Percentiles rank a stretch among this genome's conserved stretches.
Conservation (phyloP, 2,329 filamentous ascomycete genomes). For the Ophiostoma ips region DNA sequence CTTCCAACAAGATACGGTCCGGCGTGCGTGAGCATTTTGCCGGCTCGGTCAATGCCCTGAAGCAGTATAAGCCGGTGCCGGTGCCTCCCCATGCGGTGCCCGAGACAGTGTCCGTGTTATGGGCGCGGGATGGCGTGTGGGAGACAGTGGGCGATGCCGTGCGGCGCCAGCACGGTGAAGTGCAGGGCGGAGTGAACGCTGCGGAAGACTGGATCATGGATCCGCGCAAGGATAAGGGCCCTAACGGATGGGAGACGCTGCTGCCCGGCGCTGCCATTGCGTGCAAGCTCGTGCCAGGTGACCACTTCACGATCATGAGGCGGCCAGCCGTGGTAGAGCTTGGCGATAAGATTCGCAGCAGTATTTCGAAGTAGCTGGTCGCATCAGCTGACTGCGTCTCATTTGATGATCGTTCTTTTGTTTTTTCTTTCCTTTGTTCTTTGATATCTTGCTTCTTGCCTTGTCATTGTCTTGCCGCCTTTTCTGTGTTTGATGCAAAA, state of each 20-base stretch:
- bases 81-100: constrained; percentile 46
- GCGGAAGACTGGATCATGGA: constrained; percentile 53
- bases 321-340: constrained; percentile 23
- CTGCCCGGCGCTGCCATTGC: constrained; percentile 46
- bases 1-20: constrained; percentile 41
- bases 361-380: background rate
- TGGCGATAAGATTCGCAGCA: background rate
- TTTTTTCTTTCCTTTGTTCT: too few relatives aligned
- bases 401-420: background rate
- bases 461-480: too few relatives aligned
- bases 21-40: constrained; percentile 65
- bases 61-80: constrained; percentile 52
- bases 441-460: too few relatives aligned
- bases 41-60: constrained; percentile 52
- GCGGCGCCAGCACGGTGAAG: constrained; percentile 41
- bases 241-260: constrained; percentile 56
- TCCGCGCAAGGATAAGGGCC: constrained; percentile 56
- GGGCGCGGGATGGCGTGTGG: constrained; percentile 7
- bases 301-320: constrained; percentile 72
- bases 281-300: constrained; percentile 53
- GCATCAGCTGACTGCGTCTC: background rate
- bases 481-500: too few relatives aligned
- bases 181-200: constrained; percentile 20
- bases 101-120: constrained; percentile 53
- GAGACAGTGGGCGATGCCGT: constrained; percentile 41